phyloP scores from a whole-genome alignment of 2,329 filamentous ascomycete species.

The Hirsutella thompsonii region DNA sequence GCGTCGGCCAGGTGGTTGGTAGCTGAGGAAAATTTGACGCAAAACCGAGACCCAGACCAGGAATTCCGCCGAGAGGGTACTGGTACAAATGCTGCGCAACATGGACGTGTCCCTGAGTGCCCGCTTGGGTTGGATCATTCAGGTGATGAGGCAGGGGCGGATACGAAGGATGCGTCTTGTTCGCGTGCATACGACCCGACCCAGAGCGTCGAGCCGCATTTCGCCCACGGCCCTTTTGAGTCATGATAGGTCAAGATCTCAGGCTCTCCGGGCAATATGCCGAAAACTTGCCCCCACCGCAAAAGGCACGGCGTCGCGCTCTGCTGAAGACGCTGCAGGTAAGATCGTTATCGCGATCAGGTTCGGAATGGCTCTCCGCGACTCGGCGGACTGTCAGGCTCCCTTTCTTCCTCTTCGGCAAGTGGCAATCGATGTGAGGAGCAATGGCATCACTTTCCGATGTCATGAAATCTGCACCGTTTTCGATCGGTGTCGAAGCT shows the following conservation, averaged over 20 bases:
- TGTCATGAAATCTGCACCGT: too few relatives aligned
- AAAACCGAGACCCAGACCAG: constrained; percentile 19
- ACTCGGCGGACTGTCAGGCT: neutral
- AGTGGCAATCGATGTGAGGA: neutral
- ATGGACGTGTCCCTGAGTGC: neutral
- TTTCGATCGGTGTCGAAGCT: too few relatives aligned
- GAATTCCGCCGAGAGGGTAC: constrained; percentile 13
- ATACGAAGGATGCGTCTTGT: constrained; percentile 7
- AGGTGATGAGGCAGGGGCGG: constrained; percentile 2
- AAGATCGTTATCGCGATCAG: neutral
- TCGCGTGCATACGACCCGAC: constrained; percentile 9
- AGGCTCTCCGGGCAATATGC: neutral
- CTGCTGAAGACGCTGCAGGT: neutral
- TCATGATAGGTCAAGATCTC: constrained; percentile 12
- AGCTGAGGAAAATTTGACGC: constrained; percentile 7
- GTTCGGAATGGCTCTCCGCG: neutral
- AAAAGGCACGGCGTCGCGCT: neutral
- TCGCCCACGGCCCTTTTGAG: constrained; percentile 14
- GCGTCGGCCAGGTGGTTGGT: constrained; percentile 8
- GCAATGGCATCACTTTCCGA: neutral
- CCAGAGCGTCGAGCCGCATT: constrained; percentile 11
- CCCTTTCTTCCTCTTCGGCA: neutral
- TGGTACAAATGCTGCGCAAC: neutral
- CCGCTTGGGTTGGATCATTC: too few relatives aligned
- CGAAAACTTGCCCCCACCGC: neutral